Evolutionary conservation across 2,329 filamentous ascomycete genomes (phyloP).

Genomic region (Magnaporthales sp.): DNA sequence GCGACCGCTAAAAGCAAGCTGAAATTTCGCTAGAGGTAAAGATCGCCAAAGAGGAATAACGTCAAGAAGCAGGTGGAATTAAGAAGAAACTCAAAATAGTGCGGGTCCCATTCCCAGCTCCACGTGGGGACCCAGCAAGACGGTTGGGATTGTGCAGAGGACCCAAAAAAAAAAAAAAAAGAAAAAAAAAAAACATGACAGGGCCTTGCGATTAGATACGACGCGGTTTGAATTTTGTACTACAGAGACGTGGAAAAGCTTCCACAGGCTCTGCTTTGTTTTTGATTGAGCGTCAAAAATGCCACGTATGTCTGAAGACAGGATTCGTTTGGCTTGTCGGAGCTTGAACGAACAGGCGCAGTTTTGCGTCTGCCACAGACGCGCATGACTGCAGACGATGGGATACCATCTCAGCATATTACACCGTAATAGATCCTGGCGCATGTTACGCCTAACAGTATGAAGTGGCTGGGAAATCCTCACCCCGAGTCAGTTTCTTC

Average conservation of each 20-base stretch:
- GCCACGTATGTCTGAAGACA: no score
- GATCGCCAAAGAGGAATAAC: not conserved
- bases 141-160: no score
- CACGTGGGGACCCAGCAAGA: not conserved
- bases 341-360: no score
- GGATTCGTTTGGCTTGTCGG: no score
- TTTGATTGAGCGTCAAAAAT: no score
- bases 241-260: not conserved
- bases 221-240: not conserved
- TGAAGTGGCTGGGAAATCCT: no score
- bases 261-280: not conserved
- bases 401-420: no score
- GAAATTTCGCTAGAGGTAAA: no score
- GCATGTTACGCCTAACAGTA: no score
- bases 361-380: no score
- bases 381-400: no score
- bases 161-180: not conserved
- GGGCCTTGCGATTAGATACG: not conserved
- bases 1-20: not conserved
- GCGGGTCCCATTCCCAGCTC: not conserved
- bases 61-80: not conserved
- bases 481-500: not conserved
- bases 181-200: not conserved
- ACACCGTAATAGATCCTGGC: not conserved
- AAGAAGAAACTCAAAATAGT: not conserved